Percentiles rank a stretch among this genome's conserved stretches.
These are phyloP conservation scores for Metschnikowia lunata DNA, from an alignment of 805 yeast species.

Conservation along the genomic window DNA sequence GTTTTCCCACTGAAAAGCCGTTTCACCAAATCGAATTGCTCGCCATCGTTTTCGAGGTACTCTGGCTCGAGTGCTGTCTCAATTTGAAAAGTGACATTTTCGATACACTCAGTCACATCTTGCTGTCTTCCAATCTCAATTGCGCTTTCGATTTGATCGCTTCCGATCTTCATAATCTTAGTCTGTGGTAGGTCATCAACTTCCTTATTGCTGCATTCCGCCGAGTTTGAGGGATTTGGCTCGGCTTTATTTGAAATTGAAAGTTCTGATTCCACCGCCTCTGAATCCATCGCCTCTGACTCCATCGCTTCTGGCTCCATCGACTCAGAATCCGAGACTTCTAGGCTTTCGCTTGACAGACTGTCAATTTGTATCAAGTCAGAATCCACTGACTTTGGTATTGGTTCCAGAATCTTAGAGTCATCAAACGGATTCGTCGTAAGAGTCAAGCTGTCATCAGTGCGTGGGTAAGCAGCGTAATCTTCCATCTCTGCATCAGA, in stretches of 20 bases:
- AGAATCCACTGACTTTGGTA: background rate
- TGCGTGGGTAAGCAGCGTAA: background rate
- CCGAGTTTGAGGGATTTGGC: no score
- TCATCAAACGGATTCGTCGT: conserved; percentile 2
- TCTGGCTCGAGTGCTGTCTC: conserved; percentile 81
- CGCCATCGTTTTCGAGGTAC: conserved; percentile 61
- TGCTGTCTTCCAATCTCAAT: conserved; percentile 87
- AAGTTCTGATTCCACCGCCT: background rate
- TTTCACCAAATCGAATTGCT: conserved; percentile 79
- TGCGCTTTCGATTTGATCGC: conserved; percentile 69
- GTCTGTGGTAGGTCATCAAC: conserved; percentile 6
- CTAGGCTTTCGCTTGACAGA: background rate
- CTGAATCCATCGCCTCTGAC: background rate
- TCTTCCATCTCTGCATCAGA: conserved; percentile 4
- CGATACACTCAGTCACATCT: conserved; percentile 96
- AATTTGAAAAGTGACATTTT: conserved; percentile 84
- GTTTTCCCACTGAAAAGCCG: conserved; percentile 81
- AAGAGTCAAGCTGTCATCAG: background rate
- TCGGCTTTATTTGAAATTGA: background rate
- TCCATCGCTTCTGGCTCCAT: no score
- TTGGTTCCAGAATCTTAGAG: background rate
- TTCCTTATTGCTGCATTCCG: background rate
- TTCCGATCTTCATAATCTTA: conserved; percentile 35
- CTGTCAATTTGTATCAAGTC: conserved; percentile 5
- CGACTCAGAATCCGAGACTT: no score